Base-by-base conservation (phyloP, 2,329 filamentous ascomycete genomes). In the Curvularia verruculosa region DNA sequence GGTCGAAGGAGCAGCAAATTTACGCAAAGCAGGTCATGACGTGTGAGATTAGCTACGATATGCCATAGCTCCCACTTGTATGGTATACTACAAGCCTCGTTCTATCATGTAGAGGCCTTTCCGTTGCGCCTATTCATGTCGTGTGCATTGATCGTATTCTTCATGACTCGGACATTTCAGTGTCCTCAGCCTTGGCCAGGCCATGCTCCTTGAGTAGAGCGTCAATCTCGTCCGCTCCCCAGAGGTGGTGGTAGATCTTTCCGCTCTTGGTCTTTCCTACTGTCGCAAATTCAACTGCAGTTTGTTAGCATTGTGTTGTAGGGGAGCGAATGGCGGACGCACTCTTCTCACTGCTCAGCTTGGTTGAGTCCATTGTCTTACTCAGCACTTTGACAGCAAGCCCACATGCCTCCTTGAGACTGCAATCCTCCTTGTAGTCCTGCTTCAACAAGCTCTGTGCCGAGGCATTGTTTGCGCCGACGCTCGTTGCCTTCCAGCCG, bases 281-380 rank as follows among this genome's bases (percentile, higher is more conserved):
- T 29, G 96, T 99, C 67, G 95, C 96, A 75, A 99, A 99, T 76
- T 99, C 95, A 75, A 99, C 93, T 97, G 68, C 26, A 13, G 39
- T 15, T 54, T 54, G 66, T 74, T 67, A 75, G 68, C 50, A 47
- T 7, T 39, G n/a, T 8, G 66, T 49, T 43, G 13, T 36, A 28
- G 18, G 12, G 10, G n/a, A 44, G 21, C 13, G 18, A 24, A 24
- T 40, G 2, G n/a, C 9, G 21, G 43, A 83, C 91, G 79, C 81
- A 96, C 93, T 96, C 87, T 99, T 99, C 85, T 99, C 95, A 75
- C 92, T 96, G 83, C 92, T 97, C 75, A 99, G 81, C 84, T 97
- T 99, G 52, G 94, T 98, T 53, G 93, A 96, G 78, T 99, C 95
- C 96, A 99, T 99, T 5, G 95, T 99, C 88, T 99, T 99, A 85